Base-by-base conservation (phyloP, 805 yeast genomes). In the Sungouiozyma ichnusensis region DNA sequence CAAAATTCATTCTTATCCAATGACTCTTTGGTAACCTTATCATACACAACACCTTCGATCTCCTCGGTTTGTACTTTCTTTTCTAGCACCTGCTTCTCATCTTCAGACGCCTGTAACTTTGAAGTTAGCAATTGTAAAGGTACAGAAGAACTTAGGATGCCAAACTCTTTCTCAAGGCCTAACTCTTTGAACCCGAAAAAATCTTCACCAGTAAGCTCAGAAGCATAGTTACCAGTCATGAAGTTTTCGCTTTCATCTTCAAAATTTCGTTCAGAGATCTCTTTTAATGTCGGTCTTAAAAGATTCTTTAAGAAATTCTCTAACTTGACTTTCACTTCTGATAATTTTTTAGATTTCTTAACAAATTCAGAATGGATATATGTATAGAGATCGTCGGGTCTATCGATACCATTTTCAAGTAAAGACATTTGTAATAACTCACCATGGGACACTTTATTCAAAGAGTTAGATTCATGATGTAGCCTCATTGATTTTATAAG, bases 161-260 rank as follows among this genome's bases (percentile, higher is more conserved):
- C 88, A 59, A 86, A 82, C 60, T 92, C 99, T 53, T 81, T 85
- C 54, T 90, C 97, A 41, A 92, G 66, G 0, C 98, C 98, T 38
- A 92, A 68, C 50, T 90, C 97, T 57, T 76, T 83, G 69, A 92
- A 94, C 0, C 99, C 99, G 66, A 94, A 94, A 72, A 88, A 92
- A 64, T 92, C 99, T 53, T 90, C 98, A 5, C 97, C 98, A 1
- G 67, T 62, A 33, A 92, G 66, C 46, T 88, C 96, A 52, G 76
- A 81, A 1, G 96, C 82, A 60, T 92, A 92, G 54, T 88, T 97
- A 44, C 99, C 99, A 24, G 92, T 83, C 49, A 90, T 64, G 58
- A 88, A 92, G 61, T 90, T 95, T 48, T 92, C 97, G 53, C 95
- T 82, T 54, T 86, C 85, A 57, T 94, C 98, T 33, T 68, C 77